phyloP scores from a whole-genome alignment of 176 grass and related monocot species.

The Zoysia pacifica region DNA sequence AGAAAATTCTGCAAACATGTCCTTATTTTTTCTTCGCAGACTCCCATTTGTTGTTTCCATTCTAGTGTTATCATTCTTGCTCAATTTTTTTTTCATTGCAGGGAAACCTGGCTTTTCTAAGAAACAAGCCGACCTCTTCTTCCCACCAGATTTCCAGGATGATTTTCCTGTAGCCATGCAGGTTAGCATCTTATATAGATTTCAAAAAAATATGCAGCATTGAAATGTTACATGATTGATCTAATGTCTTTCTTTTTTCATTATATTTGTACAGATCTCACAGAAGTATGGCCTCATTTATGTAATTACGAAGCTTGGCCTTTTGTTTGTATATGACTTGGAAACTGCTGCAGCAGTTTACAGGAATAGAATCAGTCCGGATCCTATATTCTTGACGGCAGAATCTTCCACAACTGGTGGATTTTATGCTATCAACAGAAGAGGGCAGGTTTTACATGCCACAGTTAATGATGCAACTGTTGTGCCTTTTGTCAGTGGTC shows the following conservation, averaged over 20 bases:
- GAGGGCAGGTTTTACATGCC: constrained; percentile 90
- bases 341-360: constrained; percentile 94
- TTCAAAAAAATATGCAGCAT: neutral
- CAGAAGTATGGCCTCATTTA: constrained; percentile 95
- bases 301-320: constrained; percentile 95
- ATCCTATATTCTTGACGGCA: constrained; percentile 94
- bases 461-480: constrained; percentile 95
- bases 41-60: neutral
- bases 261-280: constrained; percentile 64
- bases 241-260: constrained; percentile 34
- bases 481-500: constrained; percentile 85
- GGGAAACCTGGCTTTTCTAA: constrained; percentile 92
- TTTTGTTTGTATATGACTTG: constrained; percentile 98
- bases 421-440: constrained; percentile 98
- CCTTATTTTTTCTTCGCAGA: neutral
- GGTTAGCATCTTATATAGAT: constrained; percentile 41
- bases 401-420: constrained; percentile 83
- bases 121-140: constrained; percentile 97
- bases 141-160: constrained; percentile 94
- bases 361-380: constrained; percentile 97
- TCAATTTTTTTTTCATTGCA: constrained; percentile 30
- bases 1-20: neutral
- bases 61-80: neutral
- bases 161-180: constrained; percentile 99
- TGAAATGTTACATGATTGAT: constrained; percentile 9